These are phyloP conservation scores for Ceriops decandra DNA, from an alignment of 345 rosid species.

Conservation along the genomic window DNA sequence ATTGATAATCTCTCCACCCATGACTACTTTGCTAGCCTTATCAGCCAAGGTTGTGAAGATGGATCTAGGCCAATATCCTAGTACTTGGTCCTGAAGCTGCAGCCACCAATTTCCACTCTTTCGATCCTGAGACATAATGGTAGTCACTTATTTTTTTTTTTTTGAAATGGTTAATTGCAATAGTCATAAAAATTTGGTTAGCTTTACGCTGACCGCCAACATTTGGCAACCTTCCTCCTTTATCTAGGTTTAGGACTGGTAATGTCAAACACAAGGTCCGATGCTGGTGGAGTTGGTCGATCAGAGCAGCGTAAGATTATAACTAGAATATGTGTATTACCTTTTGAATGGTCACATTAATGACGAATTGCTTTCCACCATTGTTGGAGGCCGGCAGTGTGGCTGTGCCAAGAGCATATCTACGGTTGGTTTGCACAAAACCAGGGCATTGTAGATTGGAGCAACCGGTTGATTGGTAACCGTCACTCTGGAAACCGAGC, in stretches of 20 bases:
- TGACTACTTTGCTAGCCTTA: neutral
- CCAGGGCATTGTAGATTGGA: constrained; percentile 17
- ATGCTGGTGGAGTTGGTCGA: too few species aligned
- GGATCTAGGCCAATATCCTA: constrained; percentile 16
- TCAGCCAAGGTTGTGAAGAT: neutral
- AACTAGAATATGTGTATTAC: neutral
- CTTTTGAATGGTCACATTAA: neutral
- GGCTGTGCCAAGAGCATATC: neutral
- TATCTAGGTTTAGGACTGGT: too few species aligned
- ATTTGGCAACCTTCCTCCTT: too few species aligned
- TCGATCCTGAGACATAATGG: constrained; percentile 1
- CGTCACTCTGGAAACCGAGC: neutral
- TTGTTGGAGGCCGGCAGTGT: neutral
- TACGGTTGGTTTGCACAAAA: constrained; percentile 12
- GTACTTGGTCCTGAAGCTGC: neutral
- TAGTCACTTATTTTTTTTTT: neutral
- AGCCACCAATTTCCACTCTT: constrained; percentile 22
- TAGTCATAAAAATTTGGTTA: constrained; percentile 5
- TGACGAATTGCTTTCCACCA: neutral
- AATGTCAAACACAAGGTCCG: too few species aligned
- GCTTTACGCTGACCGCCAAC: too few species aligned
- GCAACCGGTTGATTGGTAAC: constrained; percentile 3
- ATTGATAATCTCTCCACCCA: constrained; percentile 15
- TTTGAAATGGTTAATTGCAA: neutral
- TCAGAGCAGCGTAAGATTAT: too few species aligned